A percentile compares a stretch with the other conserved stretches of the same genome.
Evolutionary conservation across 345 rosid species (phyloP).

Genomic region (Arabidopsis arenosa): DNA sequence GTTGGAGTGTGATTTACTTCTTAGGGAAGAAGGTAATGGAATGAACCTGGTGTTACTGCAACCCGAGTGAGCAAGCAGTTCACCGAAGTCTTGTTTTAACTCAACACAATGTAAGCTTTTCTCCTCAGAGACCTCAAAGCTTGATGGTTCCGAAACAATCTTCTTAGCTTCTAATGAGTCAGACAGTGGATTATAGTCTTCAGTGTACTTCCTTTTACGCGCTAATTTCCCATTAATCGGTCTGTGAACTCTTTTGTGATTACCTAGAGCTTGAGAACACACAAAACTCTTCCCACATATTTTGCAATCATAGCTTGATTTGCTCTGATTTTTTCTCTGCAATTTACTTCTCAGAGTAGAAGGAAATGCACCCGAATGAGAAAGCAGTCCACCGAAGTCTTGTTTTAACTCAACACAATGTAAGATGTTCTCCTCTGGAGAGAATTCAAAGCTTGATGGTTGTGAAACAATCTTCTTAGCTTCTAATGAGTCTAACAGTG

Average conservation of each 20-base stretch:
- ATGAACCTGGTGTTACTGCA: too few relatives aligned
- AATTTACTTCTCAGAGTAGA: neutral
- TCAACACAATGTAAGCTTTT: neutral
- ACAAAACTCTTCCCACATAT: constrained; percentile 18
- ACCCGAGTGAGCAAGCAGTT: neutral
- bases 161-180: neutral
- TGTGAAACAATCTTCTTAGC: constrained; percentile 20
- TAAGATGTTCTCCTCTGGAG: constrained; percentile 6
- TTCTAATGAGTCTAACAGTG: neutral
- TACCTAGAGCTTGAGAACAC: constrained; percentile 23
- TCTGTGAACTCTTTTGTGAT: constrained; percentile 17
- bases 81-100: neutral
- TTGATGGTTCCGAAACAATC: constrained; percentile 18
- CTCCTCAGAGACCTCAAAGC: constrained; percentile 14
- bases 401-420: neutral
- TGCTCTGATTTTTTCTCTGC: neutral
- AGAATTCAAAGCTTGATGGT: constrained; percentile 12
- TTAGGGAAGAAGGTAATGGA: too few relatives aligned
- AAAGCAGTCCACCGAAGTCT: neutral
- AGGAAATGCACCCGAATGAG: neutral
- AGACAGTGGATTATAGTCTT: constrained; percentile 1
- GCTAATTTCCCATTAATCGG: neutral
- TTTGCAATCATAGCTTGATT: constrained; percentile 11
- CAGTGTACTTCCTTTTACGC: constrained; percentile 4
- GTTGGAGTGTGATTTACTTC: neutral